Evolutionary conservation across 805 yeast species (phyloP).

Genomic region (Hanseniaspora lachancei): DNA sequence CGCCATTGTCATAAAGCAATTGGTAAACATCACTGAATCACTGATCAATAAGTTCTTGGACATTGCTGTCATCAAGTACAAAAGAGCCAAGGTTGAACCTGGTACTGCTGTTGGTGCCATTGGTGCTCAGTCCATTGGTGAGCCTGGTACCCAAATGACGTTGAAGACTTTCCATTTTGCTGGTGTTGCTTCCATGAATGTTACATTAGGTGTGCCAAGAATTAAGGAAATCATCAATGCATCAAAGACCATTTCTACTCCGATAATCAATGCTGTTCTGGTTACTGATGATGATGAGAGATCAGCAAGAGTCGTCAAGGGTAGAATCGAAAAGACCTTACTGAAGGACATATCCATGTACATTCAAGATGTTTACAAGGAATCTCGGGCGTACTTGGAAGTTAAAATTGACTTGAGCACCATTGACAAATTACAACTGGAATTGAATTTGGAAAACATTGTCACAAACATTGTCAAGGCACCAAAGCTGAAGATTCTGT

Average conservation of each 20-base stretch:
- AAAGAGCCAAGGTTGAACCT: slow-evolving; percentile 87
- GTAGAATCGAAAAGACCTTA: slow-evolving; percentile 85
- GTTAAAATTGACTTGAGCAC: slow-evolving; percentile 73
- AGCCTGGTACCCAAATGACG: slow-evolving; percentile 99
- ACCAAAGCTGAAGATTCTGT: slow-evolving; percentile 74
- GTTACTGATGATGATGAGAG: slow-evolving; percentile 91
- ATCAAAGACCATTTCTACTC: slow-evolving; percentile 86
- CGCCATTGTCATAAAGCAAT: slow-evolving; percentile 44
- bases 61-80: slow-evolving; percentile 69
- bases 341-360: slow-evolving; percentile 75
- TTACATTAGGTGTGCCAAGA: slow-evolving; percentile 98
- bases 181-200: slow-evolving; percentile 98
- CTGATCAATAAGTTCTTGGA: slow-evolving; percentile 55
- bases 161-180: slow-evolving; percentile 95
- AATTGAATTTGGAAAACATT: slow-evolving; percentile 72
- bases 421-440: slow-evolving; percentile 80
- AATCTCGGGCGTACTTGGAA: slow-evolving; percentile 61
- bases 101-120: slow-evolving; percentile 99
- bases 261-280: slow-evolving; percentile 85
- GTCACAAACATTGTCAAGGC: slow-evolving; percentile 70
- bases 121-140: slow-evolving; percentile 98
- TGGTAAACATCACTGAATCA: slow-evolving; percentile 49
- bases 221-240: slow-evolving; percentile 97
- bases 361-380: slow-evolving; percentile 87
- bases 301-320: slow-evolving; percentile 97